phyloP scores from a whole-genome alignment of 208 protist species.

The Acanthamoeba healyi region DNA sequence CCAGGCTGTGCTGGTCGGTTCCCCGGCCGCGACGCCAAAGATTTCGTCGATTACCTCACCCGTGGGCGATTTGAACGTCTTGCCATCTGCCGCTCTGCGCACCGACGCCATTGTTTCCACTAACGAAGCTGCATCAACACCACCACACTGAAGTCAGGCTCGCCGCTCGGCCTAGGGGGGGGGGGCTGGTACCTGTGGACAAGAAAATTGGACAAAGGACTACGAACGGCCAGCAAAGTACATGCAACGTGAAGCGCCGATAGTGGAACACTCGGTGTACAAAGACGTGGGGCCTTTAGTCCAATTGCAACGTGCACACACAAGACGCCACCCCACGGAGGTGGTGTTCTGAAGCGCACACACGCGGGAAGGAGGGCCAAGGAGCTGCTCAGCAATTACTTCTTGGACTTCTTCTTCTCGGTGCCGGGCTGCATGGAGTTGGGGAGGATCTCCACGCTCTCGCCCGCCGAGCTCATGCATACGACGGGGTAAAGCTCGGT shows the following conservation, averaged over 20 bases:
- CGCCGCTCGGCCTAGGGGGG: too few species aligned
- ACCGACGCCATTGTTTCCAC: neutral
- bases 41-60: conserved; percentile 67
- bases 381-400: neutral
- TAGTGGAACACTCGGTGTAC: too few species aligned
- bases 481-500: conserved; percentile 32
- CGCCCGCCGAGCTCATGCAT: conserved; percentile 28
- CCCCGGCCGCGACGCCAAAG: conserved; percentile 18
- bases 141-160: too few species aligned
- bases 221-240: too few species aligned
- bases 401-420: conserved; percentile 13
- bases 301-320: too few species aligned
- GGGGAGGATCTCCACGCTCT: conserved; percentile 11
- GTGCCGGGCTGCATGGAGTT: neutral
- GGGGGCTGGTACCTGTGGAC: neutral
- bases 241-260: too few species aligned
- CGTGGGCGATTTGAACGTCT: conserved; percentile 19
- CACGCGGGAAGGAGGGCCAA: too few species aligned
- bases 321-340: too few species aligned
- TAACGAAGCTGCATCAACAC: neutral
- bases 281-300: too few species aligned
- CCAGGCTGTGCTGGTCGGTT: conserved; percentile 61
- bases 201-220: neutral
- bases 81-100: conserved; percentile 14
- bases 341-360: too few species aligned